Conservation (phyloP, 2,329 filamentous ascomycete genomes). For the Pseudogymnoascus sp. region DNA sequence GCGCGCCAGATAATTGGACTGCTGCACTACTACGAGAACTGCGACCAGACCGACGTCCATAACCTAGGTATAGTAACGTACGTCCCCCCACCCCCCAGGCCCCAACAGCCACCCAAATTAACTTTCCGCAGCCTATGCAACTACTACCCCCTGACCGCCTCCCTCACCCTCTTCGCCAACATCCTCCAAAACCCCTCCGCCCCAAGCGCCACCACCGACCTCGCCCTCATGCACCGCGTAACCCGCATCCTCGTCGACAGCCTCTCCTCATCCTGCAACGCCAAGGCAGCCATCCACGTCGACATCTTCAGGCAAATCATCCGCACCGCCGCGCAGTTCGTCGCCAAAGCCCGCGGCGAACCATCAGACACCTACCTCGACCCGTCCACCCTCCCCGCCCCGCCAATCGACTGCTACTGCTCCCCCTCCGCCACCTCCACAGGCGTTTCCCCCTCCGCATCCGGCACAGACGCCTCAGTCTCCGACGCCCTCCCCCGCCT, state of each 20-base stretch:
- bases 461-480: not conserved
- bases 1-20: conserved; percentile 2
- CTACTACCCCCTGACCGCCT: conserved; percentile 87
- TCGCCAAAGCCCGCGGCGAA: conserved; percentile 2
- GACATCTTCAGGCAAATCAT: not conserved
- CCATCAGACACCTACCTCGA: conserved; percentile 23
- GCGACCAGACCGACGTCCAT: not conserved
- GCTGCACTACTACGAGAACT: not conserved
- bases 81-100: not conserved
- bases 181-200: conserved; percentile 90
- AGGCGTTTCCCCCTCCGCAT: not conserved
- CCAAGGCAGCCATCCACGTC: not conserved
- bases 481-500: not conserved
- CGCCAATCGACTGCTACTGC: not conserved
- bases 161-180: conserved; percentile 89
- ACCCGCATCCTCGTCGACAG: not conserved
- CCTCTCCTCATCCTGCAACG: not conserved
- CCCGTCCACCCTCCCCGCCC: not conserved
- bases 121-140: not conserved
- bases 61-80: not conserved
- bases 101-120: not conserved
- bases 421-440: not conserved
- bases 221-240: conserved; percentile 80
- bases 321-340: not conserved
- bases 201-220: conserved; percentile 72